These are phyloP conservation scores for Coemansia sp. DNA, from an alignment of 192 early-diverging fungal species.

Conservation along the genomic window DNA sequence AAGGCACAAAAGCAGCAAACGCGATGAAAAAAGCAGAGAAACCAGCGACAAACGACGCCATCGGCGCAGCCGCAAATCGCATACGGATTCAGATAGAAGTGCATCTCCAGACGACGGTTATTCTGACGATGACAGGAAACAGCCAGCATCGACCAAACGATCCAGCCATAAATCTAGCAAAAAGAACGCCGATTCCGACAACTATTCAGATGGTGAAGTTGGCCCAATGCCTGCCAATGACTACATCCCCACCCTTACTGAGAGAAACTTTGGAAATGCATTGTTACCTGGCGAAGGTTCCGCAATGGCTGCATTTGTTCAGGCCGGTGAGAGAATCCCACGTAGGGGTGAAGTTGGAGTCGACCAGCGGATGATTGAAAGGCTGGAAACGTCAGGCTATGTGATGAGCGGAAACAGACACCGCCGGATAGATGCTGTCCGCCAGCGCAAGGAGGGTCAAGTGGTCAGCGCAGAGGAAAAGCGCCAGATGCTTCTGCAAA, in stretches of 20 bases:
- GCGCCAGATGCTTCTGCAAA: slow-evolving; percentile 78
- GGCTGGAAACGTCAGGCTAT: slow-evolving; percentile 84
- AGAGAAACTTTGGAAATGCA: slow-evolving; percentile 70
- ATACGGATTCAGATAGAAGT: slow-evolving; percentile 19
- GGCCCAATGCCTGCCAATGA: slow-evolving; percentile 20
- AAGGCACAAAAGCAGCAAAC: slow-evolving; percentile 16
- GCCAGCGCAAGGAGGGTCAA: slow-evolving; percentile 95
- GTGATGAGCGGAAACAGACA: slow-evolving; percentile 97
- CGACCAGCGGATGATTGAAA: slow-evolving; percentile 77
- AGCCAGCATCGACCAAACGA: neutral
- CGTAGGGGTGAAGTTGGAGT: slow-evolving; percentile 97
- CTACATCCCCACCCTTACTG: neutral
- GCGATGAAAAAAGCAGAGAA: neutral
- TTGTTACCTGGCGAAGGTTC: slow-evolving; percentile 88
- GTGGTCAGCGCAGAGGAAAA: slow-evolving; percentile 96
- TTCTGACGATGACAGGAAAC: neutral
- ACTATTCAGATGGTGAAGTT: slow-evolving; percentile 24
- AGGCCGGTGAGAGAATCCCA: slow-evolving; percentile 92
- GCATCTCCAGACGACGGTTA: neutral
- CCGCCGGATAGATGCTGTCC: slow-evolving; percentile 92
- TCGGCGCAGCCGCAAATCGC: neutral
- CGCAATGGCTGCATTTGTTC: slow-evolving; percentile 86
- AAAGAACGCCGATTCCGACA: neutral
- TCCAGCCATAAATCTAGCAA: neutral
- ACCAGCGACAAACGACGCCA: slow-evolving; percentile 5